phyloP scores from a whole-genome alignment of 441 rosid genomes.

The Syzygium syzygioides region DNA sequence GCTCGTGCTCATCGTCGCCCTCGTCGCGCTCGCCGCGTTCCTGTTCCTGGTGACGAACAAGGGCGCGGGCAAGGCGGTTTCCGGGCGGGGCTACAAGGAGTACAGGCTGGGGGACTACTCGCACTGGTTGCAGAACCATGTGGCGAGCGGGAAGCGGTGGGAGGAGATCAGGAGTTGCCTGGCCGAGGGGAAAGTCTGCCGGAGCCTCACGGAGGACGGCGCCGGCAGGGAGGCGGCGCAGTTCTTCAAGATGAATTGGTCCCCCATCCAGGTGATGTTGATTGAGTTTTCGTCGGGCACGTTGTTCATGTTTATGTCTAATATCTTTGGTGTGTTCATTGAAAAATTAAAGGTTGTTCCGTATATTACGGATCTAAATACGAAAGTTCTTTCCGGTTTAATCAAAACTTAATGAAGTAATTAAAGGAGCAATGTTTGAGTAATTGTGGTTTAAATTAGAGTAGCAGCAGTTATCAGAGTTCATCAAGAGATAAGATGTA shows the following conservation, averaged over 20 bases:
- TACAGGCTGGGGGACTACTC: slow-evolving; percentile 38
- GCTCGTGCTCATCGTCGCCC: slow-evolving; percentile 30
- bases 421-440: not conserved
- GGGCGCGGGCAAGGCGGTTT: slow-evolving; percentile 26
- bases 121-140: slow-evolving; percentile 35
- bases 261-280: slow-evolving; percentile 22
- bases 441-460: not conserved
- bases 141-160: slow-evolving; percentile 46
- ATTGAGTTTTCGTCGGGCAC: not conserved
- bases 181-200: slow-evolving; percentile 33
- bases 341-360: not conserved
- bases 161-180: slow-evolving; percentile 36
- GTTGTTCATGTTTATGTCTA: not conserved
- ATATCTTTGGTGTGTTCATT: not conserved
- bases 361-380: not conserved
- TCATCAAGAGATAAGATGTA: not conserved
- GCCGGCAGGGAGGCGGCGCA: not conserved
- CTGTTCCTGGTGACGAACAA: slow-evolving; percentile 35
- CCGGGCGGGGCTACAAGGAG: slow-evolving; percentile 36
- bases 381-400: not conserved
- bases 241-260: slow-evolving; percentile 9
- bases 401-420: not conserved
- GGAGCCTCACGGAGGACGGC: not conserved
- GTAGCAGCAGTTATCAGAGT: not conserved
- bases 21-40: slow-evolving; percentile 31